Evolutionary conservation across 768 basidiomycete genomes (phyloP).

Genomic region (Amanita rimosa): DNA sequence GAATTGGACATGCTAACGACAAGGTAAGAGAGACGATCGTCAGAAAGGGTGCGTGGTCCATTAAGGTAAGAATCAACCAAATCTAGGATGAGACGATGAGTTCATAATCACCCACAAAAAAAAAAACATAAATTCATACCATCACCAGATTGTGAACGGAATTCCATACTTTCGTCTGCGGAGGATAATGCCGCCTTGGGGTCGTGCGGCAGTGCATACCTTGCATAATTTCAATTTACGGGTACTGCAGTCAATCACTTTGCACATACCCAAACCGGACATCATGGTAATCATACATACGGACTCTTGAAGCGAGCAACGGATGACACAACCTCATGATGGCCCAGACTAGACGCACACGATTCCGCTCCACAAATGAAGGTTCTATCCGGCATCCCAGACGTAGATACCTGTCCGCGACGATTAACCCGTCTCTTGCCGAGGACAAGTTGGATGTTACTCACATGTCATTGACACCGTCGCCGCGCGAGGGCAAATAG

Average conservation of each 20-base stretch:
- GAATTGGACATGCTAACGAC: constrained; percentile 24
- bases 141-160: constrained; percentile 39
- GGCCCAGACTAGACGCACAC: constrained; percentile 58
- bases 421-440: too few relatives aligned
- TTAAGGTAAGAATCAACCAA: constrained; percentile 67
- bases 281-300: constrained; percentile 52
- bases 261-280: constrained; percentile 53
- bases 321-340: constrained; percentile 63
- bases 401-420: constrained; percentile 58
- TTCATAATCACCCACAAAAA: neutral
- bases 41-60: constrained; percentile 62
- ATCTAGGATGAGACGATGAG: constrained; percentile 20
- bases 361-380: constrained; percentile 26
- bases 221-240: constrained; percentile 13
- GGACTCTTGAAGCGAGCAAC: constrained; percentile 50
- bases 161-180: constrained; percentile 39
- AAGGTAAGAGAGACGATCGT: constrained; percentile 55
- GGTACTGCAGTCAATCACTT: neutral
- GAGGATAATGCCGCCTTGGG: constrained; percentile 31
- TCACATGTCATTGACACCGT: constrained; percentile 83
- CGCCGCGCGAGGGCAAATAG: constrained; percentile 67
- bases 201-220: constrained; percentile 34
- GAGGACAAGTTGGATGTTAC: constrained; percentile 11
- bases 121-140: constrained; percentile 22
- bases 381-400: constrained; percentile 48